Evolutionary conservation across 768 basidiomycete genomes (phyloP).

Genomic region (Arthromyces matolae): DNA sequence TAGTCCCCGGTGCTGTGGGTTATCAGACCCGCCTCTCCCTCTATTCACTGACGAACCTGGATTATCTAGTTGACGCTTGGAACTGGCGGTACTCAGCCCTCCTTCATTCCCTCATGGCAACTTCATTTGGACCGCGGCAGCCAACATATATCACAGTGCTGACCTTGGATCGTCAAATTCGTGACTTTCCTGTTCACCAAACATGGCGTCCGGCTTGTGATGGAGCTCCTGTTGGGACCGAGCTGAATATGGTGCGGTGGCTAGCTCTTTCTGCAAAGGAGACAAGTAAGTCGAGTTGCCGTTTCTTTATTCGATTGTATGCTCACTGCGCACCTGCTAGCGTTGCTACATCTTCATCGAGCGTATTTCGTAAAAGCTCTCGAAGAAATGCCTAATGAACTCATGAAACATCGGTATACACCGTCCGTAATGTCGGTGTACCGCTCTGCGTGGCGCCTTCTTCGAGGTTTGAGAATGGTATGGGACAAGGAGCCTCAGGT

Average conservation of each 20-base stretch:
- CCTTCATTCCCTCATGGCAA: constrained; percentile 46
- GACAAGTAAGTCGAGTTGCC: constrained; percentile 32
- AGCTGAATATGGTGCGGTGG: constrained; percentile 39
- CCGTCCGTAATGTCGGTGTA: constrained; percentile 72
- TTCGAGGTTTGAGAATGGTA: constrained; percentile 43
- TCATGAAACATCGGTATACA: constrained; percentile 57
- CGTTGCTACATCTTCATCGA: constrained; percentile 61
- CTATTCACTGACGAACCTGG: neutral
- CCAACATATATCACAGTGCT: constrained; percentile 51
- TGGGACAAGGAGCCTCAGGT: constrained; percentile 39
- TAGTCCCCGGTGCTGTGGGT: constrained; percentile 40
- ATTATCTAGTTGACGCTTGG: constrained; percentile 50
- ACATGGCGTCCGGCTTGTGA: constrained; percentile 38
- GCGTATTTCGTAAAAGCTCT: constrained; percentile 67
- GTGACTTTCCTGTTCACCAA: constrained; percentile 53
- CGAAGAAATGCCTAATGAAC: constrained; percentile 53
- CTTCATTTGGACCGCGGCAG: constrained; percentile 48
- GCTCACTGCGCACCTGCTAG: constrained; percentile 26
- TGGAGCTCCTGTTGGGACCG: constrained; percentile 13
- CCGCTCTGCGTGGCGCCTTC: constrained; percentile 66
- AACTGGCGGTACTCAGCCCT: constrained; percentile 50
- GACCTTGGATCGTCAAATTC: constrained; percentile 56
- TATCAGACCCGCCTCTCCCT: neutral
- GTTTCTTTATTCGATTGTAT: neutral
- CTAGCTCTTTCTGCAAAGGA: constrained; percentile 46